Percentiles rank a stretch among this genome's conserved stretches.
Conservation (phyloP, 1,284 basidiomycete species). For the Somion occarium region DNA sequence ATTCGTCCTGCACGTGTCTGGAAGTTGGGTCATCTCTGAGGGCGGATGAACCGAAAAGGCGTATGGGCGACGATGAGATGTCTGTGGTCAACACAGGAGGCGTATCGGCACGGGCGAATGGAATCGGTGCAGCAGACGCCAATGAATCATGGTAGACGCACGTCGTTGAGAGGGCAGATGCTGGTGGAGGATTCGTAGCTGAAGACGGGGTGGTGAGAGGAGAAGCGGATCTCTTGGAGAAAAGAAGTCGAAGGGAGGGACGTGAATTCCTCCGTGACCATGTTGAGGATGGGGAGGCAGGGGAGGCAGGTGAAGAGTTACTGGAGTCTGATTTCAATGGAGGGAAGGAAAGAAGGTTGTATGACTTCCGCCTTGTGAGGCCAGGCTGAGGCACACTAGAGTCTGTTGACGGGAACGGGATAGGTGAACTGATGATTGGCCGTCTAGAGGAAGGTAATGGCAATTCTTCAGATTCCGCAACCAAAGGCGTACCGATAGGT, state of each 20-base stretch:
- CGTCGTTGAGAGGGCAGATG: background rate
- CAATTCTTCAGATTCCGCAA: constrained; percentile 20
- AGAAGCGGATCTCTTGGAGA: constrained; percentile 31
- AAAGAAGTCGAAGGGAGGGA: constrained; percentile 32
- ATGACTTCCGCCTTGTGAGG: constrained; percentile 35
- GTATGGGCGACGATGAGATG: constrained; percentile 43
- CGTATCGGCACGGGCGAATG: constrained; percentile 12
- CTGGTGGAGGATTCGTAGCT: background rate
- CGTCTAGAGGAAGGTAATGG: constrained; percentile 23
- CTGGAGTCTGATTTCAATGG: constrained; percentile 19
- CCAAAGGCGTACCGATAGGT: constrained; percentile 3
- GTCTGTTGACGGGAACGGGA: constrained; percentile 37
- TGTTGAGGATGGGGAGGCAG: constrained; percentile 21
- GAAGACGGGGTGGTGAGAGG: constrained; percentile 21
- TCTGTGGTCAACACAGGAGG: constrained; percentile 47
- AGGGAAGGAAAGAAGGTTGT: constrained; percentile 33
- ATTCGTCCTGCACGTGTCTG: background rate
- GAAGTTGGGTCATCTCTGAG: background rate
- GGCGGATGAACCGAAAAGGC: constrained; percentile 32
- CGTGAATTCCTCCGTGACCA: constrained; percentile 26
- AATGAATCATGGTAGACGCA: background rate
- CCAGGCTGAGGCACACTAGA: constrained; percentile 20
- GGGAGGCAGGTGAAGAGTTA: constrained; percentile 2
- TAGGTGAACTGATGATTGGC: constrained; percentile 19
- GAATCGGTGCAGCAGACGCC: background rate